These are phyloP conservation scores for Candida sojae DNA, from an alignment of 1,139 yeast species.

Conservation along the genomic window DNA sequence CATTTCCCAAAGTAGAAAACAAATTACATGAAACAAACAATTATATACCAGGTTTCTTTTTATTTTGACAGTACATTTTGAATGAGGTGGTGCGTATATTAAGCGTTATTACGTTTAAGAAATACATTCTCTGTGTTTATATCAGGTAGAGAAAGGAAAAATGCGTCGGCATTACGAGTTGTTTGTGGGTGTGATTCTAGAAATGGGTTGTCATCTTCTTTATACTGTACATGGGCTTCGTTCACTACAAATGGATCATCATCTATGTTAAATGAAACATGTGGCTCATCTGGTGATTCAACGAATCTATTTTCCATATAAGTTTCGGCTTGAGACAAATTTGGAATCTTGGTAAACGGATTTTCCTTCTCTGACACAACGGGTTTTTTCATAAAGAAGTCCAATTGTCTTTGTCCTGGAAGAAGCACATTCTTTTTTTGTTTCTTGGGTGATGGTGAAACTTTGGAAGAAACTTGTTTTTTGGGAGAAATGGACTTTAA, in stretches of 20 bases:
- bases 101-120: background rate
- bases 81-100: background rate
- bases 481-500: slow-evolving; percentile 3
- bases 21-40: background rate
- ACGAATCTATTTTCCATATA: slow-evolving; percentile 1
- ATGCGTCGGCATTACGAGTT: background rate
- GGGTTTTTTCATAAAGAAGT: slow-evolving; percentile 5
- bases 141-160: background rate
- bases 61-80: no score
- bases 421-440: background rate
- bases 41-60: no score
- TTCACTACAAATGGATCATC: slow-evolving; percentile 3
- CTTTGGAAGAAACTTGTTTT: background rate
- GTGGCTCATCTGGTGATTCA: background rate
- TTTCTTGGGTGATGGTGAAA: slow-evolving; percentile 2
- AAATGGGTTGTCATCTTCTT: slow-evolving; percentile 2
- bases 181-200: background rate
- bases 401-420: slow-evolving; percentile 7
- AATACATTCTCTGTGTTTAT: background rate
- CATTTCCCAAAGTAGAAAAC: background rate
- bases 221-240: background rate
- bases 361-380: background rate
- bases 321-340: background rate
- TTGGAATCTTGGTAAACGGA: background rate
- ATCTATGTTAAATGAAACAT: background rate